Conservation (phyloP, 192 early-diverging fungal species). For the Backusella tarrabulga region DNA sequence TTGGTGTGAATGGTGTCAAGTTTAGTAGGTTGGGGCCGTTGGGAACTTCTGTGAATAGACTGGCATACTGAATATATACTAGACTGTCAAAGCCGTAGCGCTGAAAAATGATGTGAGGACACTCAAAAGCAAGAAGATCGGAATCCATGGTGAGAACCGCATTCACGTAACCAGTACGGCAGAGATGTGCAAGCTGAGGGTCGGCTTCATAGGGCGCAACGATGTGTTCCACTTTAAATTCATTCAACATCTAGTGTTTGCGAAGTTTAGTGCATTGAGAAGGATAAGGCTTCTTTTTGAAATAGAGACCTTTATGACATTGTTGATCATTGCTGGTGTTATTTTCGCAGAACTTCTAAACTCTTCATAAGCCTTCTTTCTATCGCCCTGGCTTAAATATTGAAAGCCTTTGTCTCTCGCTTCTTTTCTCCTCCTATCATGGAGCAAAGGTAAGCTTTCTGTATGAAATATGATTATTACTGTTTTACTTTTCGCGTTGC, state of each 20-base stretch:
- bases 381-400: background rate
- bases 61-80: conserved; percentile 57
- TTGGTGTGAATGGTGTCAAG: conserved; percentile 56
- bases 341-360: background rate
- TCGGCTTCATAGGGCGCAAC: conserved; percentile 99
- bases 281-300: background rate
- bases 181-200: conserved; percentile 88
- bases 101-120: conserved; percentile 81
- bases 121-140: conserved; percentile 93
- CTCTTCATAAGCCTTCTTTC: background rate
- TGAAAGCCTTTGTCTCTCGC: background rate
- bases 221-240: conserved; percentile 68
- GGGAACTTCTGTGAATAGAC: conserved; percentile 50
- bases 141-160: conserved; percentile 95
- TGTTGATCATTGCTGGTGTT: background rate
- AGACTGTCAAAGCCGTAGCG: conserved; percentile 72
- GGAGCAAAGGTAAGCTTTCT: background rate
- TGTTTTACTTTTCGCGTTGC: conserved; percentile 55
- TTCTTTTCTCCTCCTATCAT: background rate
- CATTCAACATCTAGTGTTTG: conserved; percentile 50
- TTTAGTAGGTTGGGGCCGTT: background rate
- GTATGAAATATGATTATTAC: background rate
- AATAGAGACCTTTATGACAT: conserved; percentile 10
- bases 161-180: conserved; percentile 59
- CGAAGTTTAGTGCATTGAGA: background rate